phyloP scores from a whole-genome alignment of 2,329 filamentous ascomycete species.

The Fusarium nanum region DNA sequence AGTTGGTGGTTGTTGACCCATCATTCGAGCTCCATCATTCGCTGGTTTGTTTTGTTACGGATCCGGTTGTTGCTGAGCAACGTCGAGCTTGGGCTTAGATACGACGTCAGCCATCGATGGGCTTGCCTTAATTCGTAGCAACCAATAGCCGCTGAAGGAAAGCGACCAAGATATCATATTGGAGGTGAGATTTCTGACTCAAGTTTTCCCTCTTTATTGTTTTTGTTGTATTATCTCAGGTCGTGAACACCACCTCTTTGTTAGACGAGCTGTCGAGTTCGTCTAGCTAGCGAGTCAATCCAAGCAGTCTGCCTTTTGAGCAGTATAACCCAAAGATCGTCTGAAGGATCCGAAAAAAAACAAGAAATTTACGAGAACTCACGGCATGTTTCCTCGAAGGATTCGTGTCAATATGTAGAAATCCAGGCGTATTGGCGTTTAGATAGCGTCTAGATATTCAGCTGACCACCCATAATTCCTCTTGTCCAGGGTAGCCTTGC shows the following conservation, averaged over 20 bases:
- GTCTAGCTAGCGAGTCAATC: background rate
- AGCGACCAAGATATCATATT: background rate
- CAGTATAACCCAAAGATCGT: background rate
- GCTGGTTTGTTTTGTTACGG: conserved; percentile 43
- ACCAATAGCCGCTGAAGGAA: background rate
- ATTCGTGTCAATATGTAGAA: background rate
- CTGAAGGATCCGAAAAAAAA: background rate
- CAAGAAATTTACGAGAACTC: background rate
- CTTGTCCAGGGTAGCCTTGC: conserved; percentile 14
- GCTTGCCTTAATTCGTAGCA: background rate
- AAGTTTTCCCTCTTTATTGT: background rate
- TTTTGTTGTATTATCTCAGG: background rate
- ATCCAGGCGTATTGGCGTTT: conserved; percentile 1
- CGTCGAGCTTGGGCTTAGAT: conserved; percentile 21
- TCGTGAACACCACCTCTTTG: background rate
- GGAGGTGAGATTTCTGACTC: background rate
- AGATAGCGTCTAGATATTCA: conserved; percentile 26
- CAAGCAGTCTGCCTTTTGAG: background rate
- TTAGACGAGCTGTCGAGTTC: background rate
- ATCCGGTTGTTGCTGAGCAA: conserved; percentile 43
- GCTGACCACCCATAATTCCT: conserved; percentile 10
- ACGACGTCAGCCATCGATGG: conserved; percentile 18
- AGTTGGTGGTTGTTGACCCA: conserved; percentile 15
- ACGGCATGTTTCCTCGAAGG: background rate
- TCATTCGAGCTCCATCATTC: conserved; percentile 39